Percentiles rank a stretch among this genome's conserved stretches.
Conservation (phyloP, 2,329 filamentous ascomycete species). For the Cytospora schulzeri region DNA sequence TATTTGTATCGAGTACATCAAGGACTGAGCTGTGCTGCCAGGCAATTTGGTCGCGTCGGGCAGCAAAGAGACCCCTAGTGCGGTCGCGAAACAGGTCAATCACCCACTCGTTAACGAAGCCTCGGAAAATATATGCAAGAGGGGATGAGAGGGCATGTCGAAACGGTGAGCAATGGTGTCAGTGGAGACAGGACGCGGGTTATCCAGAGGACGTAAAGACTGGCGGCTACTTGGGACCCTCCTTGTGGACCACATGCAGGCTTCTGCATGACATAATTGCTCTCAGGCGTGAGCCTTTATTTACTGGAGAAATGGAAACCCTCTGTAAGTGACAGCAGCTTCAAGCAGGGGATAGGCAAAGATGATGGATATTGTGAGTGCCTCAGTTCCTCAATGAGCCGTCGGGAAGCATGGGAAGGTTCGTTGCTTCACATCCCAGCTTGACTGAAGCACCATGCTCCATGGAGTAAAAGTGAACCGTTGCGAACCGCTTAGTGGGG, state of each 20-base stretch:
- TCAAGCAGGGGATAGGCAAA: background rate
- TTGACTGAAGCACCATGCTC: background rate
- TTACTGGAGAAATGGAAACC: constrained; percentile 10
- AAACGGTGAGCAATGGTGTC: constrained; percentile 26
- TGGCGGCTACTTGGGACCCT: constrained; percentile 5
- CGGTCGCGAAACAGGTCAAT: constrained; percentile 11
- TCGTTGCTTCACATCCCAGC: background rate
- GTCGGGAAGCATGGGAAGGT: background rate
- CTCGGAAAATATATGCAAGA: constrained; percentile 8
- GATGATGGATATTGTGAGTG: constrained; percentile 5
- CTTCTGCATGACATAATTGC: constrained; percentile 24
- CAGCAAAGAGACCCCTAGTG: constrained; percentile 21
- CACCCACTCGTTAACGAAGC: constrained; percentile 4
- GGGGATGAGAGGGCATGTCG: constrained; percentile 10
- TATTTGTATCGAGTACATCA: constrained; percentile 10
- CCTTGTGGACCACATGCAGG: constrained; percentile 16
- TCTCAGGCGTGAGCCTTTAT: background rate
- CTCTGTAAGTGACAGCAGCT: background rate
- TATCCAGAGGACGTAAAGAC: constrained; percentile 38
- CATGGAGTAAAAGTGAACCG: background rate
- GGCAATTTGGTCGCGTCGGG: constrained; percentile 14
- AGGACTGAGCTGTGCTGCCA: constrained; percentile 13
- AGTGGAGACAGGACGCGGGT: constrained; percentile 24
- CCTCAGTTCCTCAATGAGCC: background rate
- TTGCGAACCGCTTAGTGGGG: background rate